Conservation (phyloP, 2,329 filamentous ascomycete species). For the Arachnomyces sp. region DNA sequence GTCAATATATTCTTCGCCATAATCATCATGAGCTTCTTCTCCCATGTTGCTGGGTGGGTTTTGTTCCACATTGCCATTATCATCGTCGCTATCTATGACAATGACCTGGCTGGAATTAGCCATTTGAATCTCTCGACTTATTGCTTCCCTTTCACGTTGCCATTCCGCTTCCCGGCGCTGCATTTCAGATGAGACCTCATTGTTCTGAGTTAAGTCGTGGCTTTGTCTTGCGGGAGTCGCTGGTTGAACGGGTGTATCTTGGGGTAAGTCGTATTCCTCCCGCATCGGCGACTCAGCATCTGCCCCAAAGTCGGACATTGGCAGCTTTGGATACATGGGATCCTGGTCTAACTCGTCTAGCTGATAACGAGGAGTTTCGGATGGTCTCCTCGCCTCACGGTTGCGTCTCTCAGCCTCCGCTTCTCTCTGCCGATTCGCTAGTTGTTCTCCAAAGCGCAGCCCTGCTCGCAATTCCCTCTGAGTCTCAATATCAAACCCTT, state of each 20-base stretch:
- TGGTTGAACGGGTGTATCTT: too few species aligned
- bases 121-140: slow-evolving; percentile 36
- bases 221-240: too few species aligned
- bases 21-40: slow-evolving; percentile 9
- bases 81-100: slow-evolving; percentile 34
- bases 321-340: slow-evolving; percentile 1
- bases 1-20: slow-evolving; percentile 8
- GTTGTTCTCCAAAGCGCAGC: slow-evolving; percentile 34
- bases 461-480: slow-evolving; percentile 34
- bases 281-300: too few species aligned
- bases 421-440: slow-evolving; percentile 28
- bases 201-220: too few species aligned
- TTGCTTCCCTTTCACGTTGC: slow-evolving; percentile 37
- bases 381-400: slow-evolving; percentile 8
- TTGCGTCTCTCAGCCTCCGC: slow-evolving; percentile 2
- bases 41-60: slow-evolving; percentile 2
- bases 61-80: slow-evolving; percentile 3
- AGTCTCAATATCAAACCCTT: slow-evolving; percentile 29
- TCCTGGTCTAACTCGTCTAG: slow-evolving; percentile 2
- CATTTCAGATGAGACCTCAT: slow-evolving; percentile 16
- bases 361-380: slow-evolving; percentile 3
- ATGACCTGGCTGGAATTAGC: slow-evolving; percentile 37
- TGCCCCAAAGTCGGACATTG: background rate
- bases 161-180: slow-evolving; percentile 31
- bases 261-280: too few species aligned